Evolutionary conservation across 805 yeast species (phyloP), one percentile per base, ranked within the genome.

Genomic region (Wickerhamomyces alni): DNA sequence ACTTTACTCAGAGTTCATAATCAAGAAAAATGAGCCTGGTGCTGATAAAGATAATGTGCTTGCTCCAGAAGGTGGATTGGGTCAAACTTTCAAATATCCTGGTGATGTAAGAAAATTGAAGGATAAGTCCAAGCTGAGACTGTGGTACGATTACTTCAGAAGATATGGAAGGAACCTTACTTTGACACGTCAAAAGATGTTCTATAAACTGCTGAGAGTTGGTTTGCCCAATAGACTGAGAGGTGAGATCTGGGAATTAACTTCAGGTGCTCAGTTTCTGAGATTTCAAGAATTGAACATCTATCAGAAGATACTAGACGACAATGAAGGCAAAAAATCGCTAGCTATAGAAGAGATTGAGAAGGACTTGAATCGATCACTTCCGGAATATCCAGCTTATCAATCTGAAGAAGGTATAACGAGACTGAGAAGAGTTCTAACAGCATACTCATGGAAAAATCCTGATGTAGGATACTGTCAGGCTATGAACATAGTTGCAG

Each of bases 391-490:
- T 59, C 82, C 93, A 2, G 99, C 96, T 0, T 93, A 88, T 55
- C 98, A 93, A 59, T 72, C 73, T 8, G 72, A 72, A 5, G 94
- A 86, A 53, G 99, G 99, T 7, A 89, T 93, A 33, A 75, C 70
- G 36, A 69, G 96, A 39, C 70, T 93, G 35, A 72, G 99, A 45
- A 72, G 95, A 44, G 98, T 93, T 0, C 70, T 93, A 42, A 83
- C 94, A 0, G 96, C 96, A 0, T 93, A 89, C 55, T 86, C 96
- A 0, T 93, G 98, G 97, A 86, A 84, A 48, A 88, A 89, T 58
- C 96, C 96, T 0, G 96, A 91, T 31, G 87, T 93, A 19, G 99
- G 99, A 0, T 93, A 93, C 60, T 93, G 99, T 59, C 99, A 93
- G 61, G 99, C 98, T 1, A 93, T 94, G 99, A 93, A 93, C 58